Evolutionary conservation across 495 filamentous ascomycete species (phyloP), one percentile per base, ranked within the genome.

Genomic region (Aspergillus mulundensis): DNA sequence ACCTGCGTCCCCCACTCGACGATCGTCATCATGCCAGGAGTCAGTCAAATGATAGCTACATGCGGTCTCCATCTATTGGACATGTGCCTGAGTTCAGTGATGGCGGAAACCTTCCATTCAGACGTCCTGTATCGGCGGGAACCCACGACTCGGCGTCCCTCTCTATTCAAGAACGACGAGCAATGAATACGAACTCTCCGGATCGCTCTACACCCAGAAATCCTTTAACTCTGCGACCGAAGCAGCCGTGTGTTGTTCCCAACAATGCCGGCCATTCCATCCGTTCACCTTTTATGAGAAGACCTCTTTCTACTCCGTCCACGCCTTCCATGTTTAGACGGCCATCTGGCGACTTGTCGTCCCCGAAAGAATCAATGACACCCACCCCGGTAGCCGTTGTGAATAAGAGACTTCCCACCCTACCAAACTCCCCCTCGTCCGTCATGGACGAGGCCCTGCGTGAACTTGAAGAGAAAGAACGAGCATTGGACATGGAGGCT

Each of bases 361-460:
- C 56, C n/a, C 32, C 44, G 1, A 54, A 66, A 18, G 64, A 68
- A 25, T 53, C 61, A 18, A 52, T 59, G 14, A 72, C 74, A 4
- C 74, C 72, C 28, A 74, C 62, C 2, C 61, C 66, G 1, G 55
- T 58, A 7, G 58, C 62, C 50, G 51, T 61, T n/a, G 62, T 60
- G 23, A 68, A 77, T 15, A 79, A 79, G 50, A 56, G 76, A 44
- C 70, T 79, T 14, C 76, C 76, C 3, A 73, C 74, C 6, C 62
- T 79, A 7, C 76, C 76, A 19, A 79, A 77, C 49, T 70, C 72
- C 1, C 76, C 76, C 14, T 77, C 74, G 0, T 77, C 74, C 1
- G 76, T 77, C 30, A 76, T 77, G 76, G 73, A 77, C 16, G 75
- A 76, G 49, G 75, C 71, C 7, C 63, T 78, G 15, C 71, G 68